Evolutionary conservation across 345 rosid species (phyloP).

Genomic region (Excoecaria cochinchinensis): DNA sequence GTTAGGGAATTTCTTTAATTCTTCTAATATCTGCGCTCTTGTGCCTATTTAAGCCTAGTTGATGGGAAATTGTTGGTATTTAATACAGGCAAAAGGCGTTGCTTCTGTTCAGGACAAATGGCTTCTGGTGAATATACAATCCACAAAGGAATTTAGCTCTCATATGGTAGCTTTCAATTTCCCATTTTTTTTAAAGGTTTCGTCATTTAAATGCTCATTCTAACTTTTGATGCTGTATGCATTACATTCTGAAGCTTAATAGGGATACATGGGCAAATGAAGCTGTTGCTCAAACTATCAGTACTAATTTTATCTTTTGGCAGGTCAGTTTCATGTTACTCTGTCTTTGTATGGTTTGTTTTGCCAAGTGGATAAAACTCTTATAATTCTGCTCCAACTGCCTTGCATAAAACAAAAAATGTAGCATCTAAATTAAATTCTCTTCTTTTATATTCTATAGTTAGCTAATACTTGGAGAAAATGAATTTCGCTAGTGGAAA

Average conservation of each 20-base stretch:
- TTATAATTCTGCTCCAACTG: not conserved
- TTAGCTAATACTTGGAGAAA: not conserved
- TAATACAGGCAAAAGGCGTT: slow-evolving; percentile 67
- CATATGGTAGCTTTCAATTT: slow-evolving; percentile 56
- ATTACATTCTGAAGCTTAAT: slow-evolving; percentile 68
- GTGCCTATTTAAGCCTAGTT: slow-evolving; percentile 10
- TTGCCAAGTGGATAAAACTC: not conserved
- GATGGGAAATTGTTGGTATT: slow-evolving; percentile 11
- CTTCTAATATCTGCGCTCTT: not conserved
- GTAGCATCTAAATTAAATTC: not conserved
- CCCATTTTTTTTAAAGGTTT: slow-evolving; percentile 1
- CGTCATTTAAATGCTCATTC: not conserved
- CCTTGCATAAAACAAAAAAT: not conserved
- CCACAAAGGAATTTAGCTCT: slow-evolving; percentile 87
- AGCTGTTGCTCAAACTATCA: slow-evolving; percentile 84
- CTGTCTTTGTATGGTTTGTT: not conserved
- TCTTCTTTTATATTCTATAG: not conserved
- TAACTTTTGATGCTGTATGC: slow-evolving; percentile 15
- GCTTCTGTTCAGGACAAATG: slow-evolving; percentile 86
- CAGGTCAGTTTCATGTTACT: slow-evolving; percentile 53
- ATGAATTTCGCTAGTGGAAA: not conserved
- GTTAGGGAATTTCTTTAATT: slow-evolving; percentile 21
- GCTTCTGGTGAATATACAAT: slow-evolving; percentile 94
- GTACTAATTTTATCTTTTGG: slow-evolving; percentile 93
- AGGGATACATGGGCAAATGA: slow-evolving; percentile 99